A percentile compares a stretch with the other conserved stretches of the same genome.
These are phyloP conservation scores for Cytospora piceae DNA, from an alignment of 2,329 filamentous ascomycete species.

Conservation along the genomic window DNA sequence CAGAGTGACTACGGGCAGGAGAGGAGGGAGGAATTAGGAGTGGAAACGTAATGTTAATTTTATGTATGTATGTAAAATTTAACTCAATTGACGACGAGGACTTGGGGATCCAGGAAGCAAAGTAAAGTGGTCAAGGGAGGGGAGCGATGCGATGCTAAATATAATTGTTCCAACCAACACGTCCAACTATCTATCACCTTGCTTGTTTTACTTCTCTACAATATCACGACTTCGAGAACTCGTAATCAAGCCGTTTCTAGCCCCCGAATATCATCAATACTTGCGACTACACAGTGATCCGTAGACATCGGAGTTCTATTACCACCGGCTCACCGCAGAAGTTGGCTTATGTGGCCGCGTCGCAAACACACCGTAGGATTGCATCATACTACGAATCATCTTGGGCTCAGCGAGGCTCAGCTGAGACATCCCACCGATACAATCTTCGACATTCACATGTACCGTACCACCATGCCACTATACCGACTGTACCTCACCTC, in stretches of 20 bases:
- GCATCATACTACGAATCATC: constrained; percentile 27
- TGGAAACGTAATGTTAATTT: too few relatives aligned
- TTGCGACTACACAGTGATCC: background rate
- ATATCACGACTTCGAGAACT: background rate
- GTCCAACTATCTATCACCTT: background rate
- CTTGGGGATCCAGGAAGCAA: background rate
- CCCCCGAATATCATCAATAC: background rate
- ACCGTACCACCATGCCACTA: too few relatives aligned
- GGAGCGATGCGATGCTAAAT: background rate
- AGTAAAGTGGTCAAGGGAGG: background rate
- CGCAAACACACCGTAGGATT: constrained; percentile 22
- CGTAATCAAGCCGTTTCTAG: background rate
- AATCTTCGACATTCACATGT: background rate
- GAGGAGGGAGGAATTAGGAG: background rate
- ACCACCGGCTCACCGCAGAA: background rate
- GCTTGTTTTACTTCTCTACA: background rate
- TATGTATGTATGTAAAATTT: background rate
- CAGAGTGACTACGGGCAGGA: background rate
- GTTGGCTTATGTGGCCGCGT: background rate
- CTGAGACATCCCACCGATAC: background rate
- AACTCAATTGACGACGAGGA: background rate
- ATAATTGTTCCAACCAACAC: background rate
- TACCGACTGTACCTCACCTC: too few relatives aligned
- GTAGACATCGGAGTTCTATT: background rate
- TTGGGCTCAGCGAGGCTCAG: constrained; percentile 8